phyloP scores from a whole-genome alignment of 805 yeast species.

The Saccharomycopsis schoenii region DNA sequence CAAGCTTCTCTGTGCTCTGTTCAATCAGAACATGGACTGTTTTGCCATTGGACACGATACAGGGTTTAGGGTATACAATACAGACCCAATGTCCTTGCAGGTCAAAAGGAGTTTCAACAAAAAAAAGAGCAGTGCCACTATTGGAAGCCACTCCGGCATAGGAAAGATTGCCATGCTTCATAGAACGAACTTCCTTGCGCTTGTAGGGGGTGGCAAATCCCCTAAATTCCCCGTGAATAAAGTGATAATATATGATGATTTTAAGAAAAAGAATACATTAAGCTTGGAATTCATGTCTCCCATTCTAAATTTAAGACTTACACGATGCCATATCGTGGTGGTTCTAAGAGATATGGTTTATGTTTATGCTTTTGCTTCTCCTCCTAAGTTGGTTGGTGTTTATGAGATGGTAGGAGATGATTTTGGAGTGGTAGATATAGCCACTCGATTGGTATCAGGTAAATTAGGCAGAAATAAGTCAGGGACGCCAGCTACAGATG shows the following conservation, averaged over 20 bases:
- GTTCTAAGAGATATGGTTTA: conserved; percentile 57
- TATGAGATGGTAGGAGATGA: conserved; percentile 61
- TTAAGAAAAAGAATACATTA: conserved; percentile 63
- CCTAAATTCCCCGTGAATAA: conserved; percentile 75
- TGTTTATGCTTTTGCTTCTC: conserved; percentile 73
- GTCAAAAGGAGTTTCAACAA: conserved; percentile 46
- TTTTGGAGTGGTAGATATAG: conserved; percentile 52
- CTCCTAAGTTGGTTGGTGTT: conserved; percentile 55
- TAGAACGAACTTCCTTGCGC: conserved; percentile 80
- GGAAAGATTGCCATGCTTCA: conserved; percentile 76
- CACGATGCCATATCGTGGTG: conserved; percentile 67
- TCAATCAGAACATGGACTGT: conserved; percentile 87
- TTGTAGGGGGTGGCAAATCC: conserved; percentile 80
- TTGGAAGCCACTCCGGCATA: conserved; percentile 38
- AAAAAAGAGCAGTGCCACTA: background rate
- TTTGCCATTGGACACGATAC: conserved; percentile 72
- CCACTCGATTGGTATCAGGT: conserved; percentile 16
- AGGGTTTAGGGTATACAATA: conserved; percentile 78
- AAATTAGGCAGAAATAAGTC: background rate
- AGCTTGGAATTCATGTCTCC: conserved; percentile 69
- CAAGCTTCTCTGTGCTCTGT: conserved; percentile 46
- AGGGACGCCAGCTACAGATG: conserved; percentile 21
- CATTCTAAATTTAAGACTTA: conserved; percentile 61
- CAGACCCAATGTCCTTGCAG: conserved; percentile 76
- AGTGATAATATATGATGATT: conserved; percentile 86